Base-by-base conservation (phyloP, 805 yeast species). In the Kazachstania martiniae region DNA sequence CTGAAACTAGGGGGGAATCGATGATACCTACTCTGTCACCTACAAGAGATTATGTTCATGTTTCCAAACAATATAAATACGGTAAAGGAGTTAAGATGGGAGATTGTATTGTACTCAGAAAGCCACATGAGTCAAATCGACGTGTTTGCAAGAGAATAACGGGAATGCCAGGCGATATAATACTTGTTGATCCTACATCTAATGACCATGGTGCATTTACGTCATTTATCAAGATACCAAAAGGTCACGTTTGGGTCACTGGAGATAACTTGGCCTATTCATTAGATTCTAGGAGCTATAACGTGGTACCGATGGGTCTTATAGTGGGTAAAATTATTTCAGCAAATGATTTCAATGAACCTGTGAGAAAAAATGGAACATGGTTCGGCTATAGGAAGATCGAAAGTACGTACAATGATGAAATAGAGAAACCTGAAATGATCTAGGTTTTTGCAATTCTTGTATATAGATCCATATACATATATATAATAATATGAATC, bases 181-280 rank as follows among this genome's bases (percentile, higher is more conserved):
- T 91, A 3, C 53, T 79, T 33, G 66, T 82, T 3, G 96, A 91
- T 51, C 96, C 96, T 9, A 72, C 85, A 27, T 64, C 42, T 17
- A 54, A 51, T 4, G 41, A 46, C 7, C 8, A 23, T 23, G 7
- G 13, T 13, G 33, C 32, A 12, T 28, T 29, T 28, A 56, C 52
- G 31, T 69, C 72, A 35, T 84, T 65, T 53, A 75, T 89, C 7
- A 65, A 62, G 35, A 87, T 91, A 0, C 98, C 98, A 1, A 73
- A 77, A 43, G 98, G 98, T 3, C 98, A 91, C 57, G 82, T 84
- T 29, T 91, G 97, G 97, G 78, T 87, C 3, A 85, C 96, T 0
- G 99, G 99, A 2, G 99, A 91, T 50, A 91, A 91, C 50, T 58
- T 89, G 36, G 70, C 84, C 18, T 85, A 78, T 43, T 83, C 95